Conservation (phyloP, 306 rosid genomes). For the Vigna mungo region DNA sequence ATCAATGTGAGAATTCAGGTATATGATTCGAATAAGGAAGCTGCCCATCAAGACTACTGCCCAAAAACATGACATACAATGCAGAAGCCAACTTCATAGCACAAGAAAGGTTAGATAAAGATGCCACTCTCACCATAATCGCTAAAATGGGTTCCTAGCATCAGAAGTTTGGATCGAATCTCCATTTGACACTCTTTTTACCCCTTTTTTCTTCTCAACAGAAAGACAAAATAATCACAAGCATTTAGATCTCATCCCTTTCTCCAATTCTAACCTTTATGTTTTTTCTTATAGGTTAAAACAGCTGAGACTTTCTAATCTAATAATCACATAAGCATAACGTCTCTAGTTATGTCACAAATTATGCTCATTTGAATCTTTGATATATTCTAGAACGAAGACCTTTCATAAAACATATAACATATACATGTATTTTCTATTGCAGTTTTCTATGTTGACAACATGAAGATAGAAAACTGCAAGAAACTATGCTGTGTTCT, state of each 20-base stretch:
- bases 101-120: constrained; percentile 1
- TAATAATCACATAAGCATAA: constrained; percentile 24
- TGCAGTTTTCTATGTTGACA: constrained; percentile 26
- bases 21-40: not conserved
- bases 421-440: constrained; percentile 40
- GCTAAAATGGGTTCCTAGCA: not conserved
- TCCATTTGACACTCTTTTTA: not conserved
- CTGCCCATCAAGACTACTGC: not conserved
- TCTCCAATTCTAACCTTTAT: constrained; percentile 19
- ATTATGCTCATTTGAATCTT: not conserved
- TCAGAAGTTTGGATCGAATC: not conserved
- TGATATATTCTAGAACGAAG: constrained; percentile 3
- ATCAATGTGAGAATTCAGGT: constrained; percentile 3
- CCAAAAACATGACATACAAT: constrained; percentile 8
- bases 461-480: not conserved
- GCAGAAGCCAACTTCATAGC: not conserved
- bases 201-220: not conserved
- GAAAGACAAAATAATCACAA: constrained; percentile 10
- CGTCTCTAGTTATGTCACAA: not conserved
- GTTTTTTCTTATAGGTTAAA: constrained; percentile 13
- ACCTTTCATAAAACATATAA: constrained; percentile 25
- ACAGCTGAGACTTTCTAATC: constrained; percentile 22
- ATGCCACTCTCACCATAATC: not conserved
- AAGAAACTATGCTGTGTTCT: constrained; percentile 40
- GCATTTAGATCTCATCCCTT: not conserved